A percentile compares a stretch with the other conserved stretches of the same genome.
Evolutionary conservation across 116 monocot genomes (phyloP).

Genomic region (Zostera marina): DNA sequence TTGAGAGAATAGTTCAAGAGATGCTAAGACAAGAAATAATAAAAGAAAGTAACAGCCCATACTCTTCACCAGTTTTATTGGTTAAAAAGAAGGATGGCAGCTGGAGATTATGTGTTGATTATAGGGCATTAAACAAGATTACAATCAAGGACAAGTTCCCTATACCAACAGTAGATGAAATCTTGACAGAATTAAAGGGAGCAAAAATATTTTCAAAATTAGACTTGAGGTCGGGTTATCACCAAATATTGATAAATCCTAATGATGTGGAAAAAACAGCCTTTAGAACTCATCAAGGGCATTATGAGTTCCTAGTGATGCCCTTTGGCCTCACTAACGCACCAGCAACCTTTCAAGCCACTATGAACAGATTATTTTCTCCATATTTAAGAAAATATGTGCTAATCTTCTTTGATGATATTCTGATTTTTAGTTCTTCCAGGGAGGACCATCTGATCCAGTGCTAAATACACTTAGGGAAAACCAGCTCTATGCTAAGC

Average conservation of each 20-base stretch:
- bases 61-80: background rate
- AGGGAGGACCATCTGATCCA: background rate
- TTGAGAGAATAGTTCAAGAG: background rate
- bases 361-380: background rate
- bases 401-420: conserved; percentile 5
- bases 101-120: background rate
- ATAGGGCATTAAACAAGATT: background rate
- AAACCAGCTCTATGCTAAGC: too few relatives aligned
- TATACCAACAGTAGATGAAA: background rate
- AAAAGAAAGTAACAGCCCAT: too few relatives aligned
- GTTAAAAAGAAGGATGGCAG: background rate
- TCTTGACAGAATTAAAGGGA: background rate
- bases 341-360: background rate
- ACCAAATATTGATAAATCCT: background rate
- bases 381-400: background rate
- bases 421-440: background rate
- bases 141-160: background rate
- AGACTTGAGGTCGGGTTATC: background rate
- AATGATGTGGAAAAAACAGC: background rate
- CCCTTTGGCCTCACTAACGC: background rate
- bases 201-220: background rate
- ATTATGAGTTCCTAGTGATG: conserved; percentile 2
- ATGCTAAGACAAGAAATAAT: too few relatives aligned
- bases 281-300: conserved; percentile 1
- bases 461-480: background rate